Base-by-base conservation (phyloP, 108 stramenopile species). In the Pseudonitzschia pungens region DNA sequence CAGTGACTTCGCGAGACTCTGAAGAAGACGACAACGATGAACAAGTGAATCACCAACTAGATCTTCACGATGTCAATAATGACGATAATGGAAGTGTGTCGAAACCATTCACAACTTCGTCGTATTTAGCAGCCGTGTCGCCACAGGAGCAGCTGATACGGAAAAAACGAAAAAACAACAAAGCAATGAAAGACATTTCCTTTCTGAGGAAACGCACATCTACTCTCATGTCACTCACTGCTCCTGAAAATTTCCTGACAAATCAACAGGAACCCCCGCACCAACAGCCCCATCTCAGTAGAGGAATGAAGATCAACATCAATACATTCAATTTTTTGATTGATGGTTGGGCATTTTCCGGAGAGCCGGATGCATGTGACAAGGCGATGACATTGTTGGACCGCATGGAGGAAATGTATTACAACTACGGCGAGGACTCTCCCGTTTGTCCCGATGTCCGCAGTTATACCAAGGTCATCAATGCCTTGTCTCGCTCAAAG, bases 391-490 rank as follows among this genome's bases (percentile, higher is more conserved):
- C 36, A 18, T 70, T 91, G 53, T 53, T 91, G 15, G 57, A 77
- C 29, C 70, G 81, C 15, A 87, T 91, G 86, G 87, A 91, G 67
- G 79, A 89, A 27, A 69, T 84, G 26, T 51, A 51, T 31, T 43
- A 29, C 0, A 40, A 53, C 0, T 45, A 71, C 33, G 27, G 29
- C 0, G 43, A 50, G 20, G 18, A 44, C 9, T 70, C 69, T 26
- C 50, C 60, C 8, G 48, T 88, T 6, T 63, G 62, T 41, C 89
- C 86, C 5, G 84, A 86, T 71, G 85, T 83, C n/a, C 76, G 84
- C 63, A 85, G 74, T 16, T 91, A 91, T 45, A 91, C 86, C 27
- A 88, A 88, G 65, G 84, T 83, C 0, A 88, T 91, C 70, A 87
- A 86, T 64, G 85, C 84, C 15, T 77, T 90, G 50, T 65, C 85